Conservation (phyloP, 129 eudicot genomes). For the Tagetes erecta region DNA sequence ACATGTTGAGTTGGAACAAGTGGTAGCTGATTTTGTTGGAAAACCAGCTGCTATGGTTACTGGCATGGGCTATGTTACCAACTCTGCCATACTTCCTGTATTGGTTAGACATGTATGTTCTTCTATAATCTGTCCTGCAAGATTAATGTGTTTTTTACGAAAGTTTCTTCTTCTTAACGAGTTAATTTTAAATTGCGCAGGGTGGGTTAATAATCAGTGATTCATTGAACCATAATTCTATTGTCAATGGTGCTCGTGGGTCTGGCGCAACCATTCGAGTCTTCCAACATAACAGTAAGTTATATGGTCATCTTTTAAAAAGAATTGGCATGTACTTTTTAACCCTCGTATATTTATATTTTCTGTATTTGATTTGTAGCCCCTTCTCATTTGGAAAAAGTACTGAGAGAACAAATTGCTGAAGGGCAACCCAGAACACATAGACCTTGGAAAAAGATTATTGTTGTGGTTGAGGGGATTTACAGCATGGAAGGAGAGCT, state of each 20-base stretch:
- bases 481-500: conserved; percentile 99
- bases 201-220: conserved; percentile 95
- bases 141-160: neutral
- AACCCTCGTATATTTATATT: neutral
- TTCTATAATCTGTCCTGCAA: neutral
- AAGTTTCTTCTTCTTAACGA: conserved; percentile 12
- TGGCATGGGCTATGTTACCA: conserved; percentile 97
- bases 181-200: conserved; percentile 34
- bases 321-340: neutral
- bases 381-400: conserved; percentile 88
- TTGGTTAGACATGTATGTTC: conserved; percentile 70
- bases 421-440: conserved; percentile 97
- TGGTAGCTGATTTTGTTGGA: conserved; percentile 86
- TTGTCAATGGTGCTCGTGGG: conserved; percentile 97
- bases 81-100: conserved; percentile 91
- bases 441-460: conserved; percentile 97
- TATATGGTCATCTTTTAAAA: neutral
- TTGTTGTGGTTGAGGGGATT: conserved; percentile 91
- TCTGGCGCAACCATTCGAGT: conserved; percentile 85
- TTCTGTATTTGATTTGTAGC: conserved; percentile 34
- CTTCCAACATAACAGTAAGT: conserved; percentile 93
- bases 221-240: conserved; percentile 90
- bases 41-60: conserved; percentile 82
- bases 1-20: conserved; percentile 76
- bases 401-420: conserved; percentile 89